These are phyloP conservation scores for Lathyrus aphaca DNA, from an alignment of 306 rosid species.

Conservation along the genomic window DNA sequence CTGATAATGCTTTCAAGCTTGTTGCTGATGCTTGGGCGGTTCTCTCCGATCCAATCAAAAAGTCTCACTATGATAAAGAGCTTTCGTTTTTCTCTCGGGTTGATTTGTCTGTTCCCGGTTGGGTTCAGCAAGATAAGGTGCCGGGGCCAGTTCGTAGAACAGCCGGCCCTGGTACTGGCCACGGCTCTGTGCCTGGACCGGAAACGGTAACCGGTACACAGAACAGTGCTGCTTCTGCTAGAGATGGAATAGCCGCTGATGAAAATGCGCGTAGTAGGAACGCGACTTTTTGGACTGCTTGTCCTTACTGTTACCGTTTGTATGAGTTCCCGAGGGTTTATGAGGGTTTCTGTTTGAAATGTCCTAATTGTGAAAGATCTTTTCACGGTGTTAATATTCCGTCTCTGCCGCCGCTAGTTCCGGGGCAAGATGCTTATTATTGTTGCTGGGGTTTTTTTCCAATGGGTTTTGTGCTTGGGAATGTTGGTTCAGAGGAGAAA, in stretches of 20 bases:
- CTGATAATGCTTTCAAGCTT: conserved; percentile 85
- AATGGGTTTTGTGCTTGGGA: conserved; percentile 61
- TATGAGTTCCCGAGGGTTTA: conserved; percentile 83
- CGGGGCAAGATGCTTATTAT: conserved; percentile 85
- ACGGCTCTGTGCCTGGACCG: background rate
- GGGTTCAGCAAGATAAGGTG: conserved; percentile 62
- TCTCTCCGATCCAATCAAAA: conserved; percentile 62
- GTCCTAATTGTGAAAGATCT: conserved; percentile 78
- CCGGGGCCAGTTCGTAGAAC: conserved; percentile 50
- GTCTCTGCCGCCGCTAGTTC: conserved; percentile 68
- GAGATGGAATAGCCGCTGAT: conserved; percentile 31
- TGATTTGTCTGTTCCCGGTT: conserved; percentile 47
- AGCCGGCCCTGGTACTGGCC: conserved; percentile 35
- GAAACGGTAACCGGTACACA: background rate
- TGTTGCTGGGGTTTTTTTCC: conserved; percentile 96
- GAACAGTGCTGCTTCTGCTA: background rate
- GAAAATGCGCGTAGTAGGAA: conserved; percentile 45
- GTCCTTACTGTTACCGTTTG: conserved; percentile 86
- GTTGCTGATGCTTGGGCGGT: conserved; percentile 90
- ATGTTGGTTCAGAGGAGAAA: conserved; percentile 36
- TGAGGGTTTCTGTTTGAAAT: conserved; percentile 70
- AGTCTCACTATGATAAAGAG: conserved; percentile 69
- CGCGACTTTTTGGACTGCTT: conserved; percentile 82
- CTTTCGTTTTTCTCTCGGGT: conserved; percentile 53
- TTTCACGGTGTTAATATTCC: conserved; percentile 67